phyloP scores from a whole-genome alignment of 345 rosid species.

The Salix dunnii region DNA sequence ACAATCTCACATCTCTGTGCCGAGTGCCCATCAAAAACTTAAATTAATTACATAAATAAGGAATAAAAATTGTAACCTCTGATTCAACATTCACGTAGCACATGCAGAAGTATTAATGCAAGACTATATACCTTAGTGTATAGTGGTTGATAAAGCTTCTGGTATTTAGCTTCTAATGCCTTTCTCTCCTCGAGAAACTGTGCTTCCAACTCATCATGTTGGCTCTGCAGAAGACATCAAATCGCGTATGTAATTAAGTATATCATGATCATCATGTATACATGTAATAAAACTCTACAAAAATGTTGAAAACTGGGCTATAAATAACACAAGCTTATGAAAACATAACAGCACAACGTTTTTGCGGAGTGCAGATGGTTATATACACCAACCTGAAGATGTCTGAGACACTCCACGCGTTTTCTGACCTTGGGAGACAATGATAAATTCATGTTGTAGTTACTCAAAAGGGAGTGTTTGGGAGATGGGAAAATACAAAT shows the following conservation, averaged over 20 bases:
- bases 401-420: conserved; percentile 16
- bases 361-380: no score
- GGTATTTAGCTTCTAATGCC: conserved; percentile 14
- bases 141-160: conserved; percentile 18
- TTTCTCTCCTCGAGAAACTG: conserved; percentile 17
- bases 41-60: not conserved
- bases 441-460: conserved; percentile 6
- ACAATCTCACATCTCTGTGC: conserved; percentile 21
- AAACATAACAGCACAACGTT: not conserved
- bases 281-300: no score
- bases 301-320: no score
- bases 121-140: conserved; percentile 7
- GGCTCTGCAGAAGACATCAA: not conserved
- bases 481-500: not conserved
- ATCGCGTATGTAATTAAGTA: no score
- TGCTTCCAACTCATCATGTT: conserved; percentile 25
- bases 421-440: conserved; percentile 13
- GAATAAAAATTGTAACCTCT: not conserved
- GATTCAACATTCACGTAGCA: not conserved
- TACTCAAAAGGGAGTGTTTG: not conserved
- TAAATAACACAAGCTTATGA: no score
- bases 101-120: not conserved
- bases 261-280: no score
- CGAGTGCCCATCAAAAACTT: not conserved
- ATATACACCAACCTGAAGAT: conserved; percentile 13